Evolutionary conservation across 2,329 filamentous ascomycete species (phyloP), one percentile per base, ranked within the genome.

Genomic region (Aphanocladium album): DNA sequence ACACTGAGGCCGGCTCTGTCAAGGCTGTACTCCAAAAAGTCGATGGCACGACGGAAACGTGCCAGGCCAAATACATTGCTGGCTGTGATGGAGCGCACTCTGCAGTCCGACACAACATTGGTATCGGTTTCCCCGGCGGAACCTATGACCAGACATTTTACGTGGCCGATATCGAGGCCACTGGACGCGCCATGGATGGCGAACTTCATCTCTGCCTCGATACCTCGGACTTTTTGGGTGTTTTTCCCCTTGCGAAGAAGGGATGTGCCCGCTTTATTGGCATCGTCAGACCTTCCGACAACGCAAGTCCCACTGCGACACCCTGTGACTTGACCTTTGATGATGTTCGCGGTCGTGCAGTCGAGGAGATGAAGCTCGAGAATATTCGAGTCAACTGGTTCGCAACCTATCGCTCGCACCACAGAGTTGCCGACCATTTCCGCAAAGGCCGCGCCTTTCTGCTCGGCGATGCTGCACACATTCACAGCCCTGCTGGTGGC

Each of bases 401-500:
- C 41, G 39, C 60, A 19, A 53, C 54, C 17, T 54, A 62, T 49
- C 54, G 54, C 17, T 9, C 46, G 12, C 60, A 62, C 41, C 60
- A 62, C 35, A 14, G 60, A 0, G 60, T 62, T 12, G 60, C 60
- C 6, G 43, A 57, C 23, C 54, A 21, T 11, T 62, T 62, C 30
- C 60, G 54, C 39, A 1, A 67, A 5, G 73, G 76, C 3, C 72
- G 76, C 5, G 70, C 77, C 1, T 66, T 72, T 11, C 60, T 72
- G 2, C 67, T 72, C 6, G 73, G 73, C 21, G 73, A 76, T 60
- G 69, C 73, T 5, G 73, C 73, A 8, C 73, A 76, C 46, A 69
- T 72, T 5, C 72, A 74, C 59, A 69, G 67, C 19, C 73, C 73
- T 0, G 68, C 67, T 17, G 73, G 73, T 8, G 73, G 72, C 0